phyloP scores from a whole-genome alignment of 441 rosid species.

The Euphorbia neoarborescens region DNA sequence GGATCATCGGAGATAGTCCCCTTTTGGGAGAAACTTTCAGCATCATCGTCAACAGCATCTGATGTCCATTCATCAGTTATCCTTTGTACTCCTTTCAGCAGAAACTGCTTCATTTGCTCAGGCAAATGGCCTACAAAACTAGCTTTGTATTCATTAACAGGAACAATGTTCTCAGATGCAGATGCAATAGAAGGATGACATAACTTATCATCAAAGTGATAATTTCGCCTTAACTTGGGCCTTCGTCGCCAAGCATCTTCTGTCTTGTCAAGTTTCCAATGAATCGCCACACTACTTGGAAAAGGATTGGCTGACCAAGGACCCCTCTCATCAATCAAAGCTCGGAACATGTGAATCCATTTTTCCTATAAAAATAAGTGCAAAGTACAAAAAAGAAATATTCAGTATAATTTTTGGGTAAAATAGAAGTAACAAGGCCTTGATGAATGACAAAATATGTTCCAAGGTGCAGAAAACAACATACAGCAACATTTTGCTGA shows the following conservation, averaged over 20 bases:
- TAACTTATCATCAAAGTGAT: conserved; percentile 82
- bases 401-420: conserved; percentile 11
- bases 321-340: conserved; percentile 94
- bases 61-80: conserved; percentile 81
- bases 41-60: conserved; percentile 58
- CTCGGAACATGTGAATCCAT: conserved; percentile 95
- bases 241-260: conserved; percentile 98
- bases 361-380: conserved; percentile 52
- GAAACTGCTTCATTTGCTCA: conserved; percentile 92
- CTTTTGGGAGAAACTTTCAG: conserved; percentile 42
- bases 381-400: conserved; percentile 12
- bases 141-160: conserved; percentile 49
- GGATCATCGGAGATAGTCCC: conserved; percentile 40
- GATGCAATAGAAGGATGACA: conserved; percentile 57
- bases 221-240: conserved; percentile 82
- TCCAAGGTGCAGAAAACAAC: conserved; percentile 23
- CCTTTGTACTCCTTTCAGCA: conserved; percentile 76
- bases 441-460: conserved; percentile 2
- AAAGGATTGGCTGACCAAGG: conserved; percentile 98
- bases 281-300: conserved; percentile 62
- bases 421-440: conserved; percentile 2
- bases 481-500: conserved; percentile 82
- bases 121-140: conserved; percentile 81
- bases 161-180: conserved; percentile 38
- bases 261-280: conserved; percentile 98